Percentiles rank a stretch among this genome's conserved stretches.
These are phyloP conservation scores for Neurospora terricola DNA, from an alignment of 495 filamentous ascomycete genomes.

Conservation along the genomic window DNA sequence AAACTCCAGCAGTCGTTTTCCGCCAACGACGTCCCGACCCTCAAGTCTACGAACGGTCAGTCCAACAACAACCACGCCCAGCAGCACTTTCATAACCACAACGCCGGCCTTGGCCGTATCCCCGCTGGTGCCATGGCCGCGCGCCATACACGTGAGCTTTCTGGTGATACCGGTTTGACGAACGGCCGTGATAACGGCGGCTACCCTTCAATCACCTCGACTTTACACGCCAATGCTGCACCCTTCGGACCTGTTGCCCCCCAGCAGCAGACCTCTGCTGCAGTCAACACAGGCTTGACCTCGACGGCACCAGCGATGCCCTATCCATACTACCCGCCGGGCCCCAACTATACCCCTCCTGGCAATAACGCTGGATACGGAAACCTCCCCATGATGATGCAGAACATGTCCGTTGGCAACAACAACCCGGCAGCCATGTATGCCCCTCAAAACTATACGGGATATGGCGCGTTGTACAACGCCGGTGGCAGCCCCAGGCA, in stretches of 20 bases:
- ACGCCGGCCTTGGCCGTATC: conserved; percentile 69
- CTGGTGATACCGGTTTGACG: conserved; percentile 29
- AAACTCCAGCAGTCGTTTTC: conserved; percentile 85
- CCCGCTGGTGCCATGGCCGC: conserved; percentile 49
- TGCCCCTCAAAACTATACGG: conserved; percentile 38
- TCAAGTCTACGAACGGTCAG: conserved; percentile 44
- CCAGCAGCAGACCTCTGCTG: conserved; percentile 21
- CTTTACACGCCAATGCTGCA: conserved; percentile 67
- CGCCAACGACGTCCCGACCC: conserved; percentile 78
- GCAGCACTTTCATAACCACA: conserved; percentile 74
- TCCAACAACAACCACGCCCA: conserved; percentile 58
- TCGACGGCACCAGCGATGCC: conserved; percentile 25
- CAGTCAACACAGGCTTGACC: conserved; percentile 25
- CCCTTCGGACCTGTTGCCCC: conserved; percentile 50
- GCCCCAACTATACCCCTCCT: conserved; percentile 18
- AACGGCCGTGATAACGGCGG: conserved; percentile 40
- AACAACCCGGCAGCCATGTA: conserved; percentile 31
- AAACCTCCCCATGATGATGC: conserved; percentile 51
- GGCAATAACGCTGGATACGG: conserved; percentile 22
- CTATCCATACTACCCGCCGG: conserved; percentile 37
- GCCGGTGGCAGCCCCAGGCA: conserved; percentile 22
- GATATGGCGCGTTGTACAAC: conserved; percentile 35
- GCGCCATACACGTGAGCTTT: conserved; percentile 60
- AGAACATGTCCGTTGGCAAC: conserved; percentile 41
- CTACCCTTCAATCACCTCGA: conserved; percentile 49